Evolutionary conservation across 139 green algal species (phyloP).

Genomic region (Chlamydomonas sphaeroides): DNA sequence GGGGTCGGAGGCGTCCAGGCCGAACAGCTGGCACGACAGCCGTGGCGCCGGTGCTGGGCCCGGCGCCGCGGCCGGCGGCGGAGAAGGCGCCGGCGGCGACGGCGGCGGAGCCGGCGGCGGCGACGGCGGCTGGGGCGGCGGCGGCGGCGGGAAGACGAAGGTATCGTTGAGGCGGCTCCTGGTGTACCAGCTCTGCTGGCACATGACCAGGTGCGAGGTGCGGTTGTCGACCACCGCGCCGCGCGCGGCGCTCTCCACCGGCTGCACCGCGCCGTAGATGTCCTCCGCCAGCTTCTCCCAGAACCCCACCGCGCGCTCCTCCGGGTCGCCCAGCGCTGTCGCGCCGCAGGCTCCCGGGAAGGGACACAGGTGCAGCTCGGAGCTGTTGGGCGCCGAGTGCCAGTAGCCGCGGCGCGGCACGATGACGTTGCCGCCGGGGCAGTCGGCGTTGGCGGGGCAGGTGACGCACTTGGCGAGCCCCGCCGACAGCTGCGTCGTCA

Average conservation of each 20-base stretch:
- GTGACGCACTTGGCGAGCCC: not conserved
- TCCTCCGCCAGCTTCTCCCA: too few relatives aligned
- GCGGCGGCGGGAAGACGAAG: not conserved
- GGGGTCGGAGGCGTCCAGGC: not conserved
- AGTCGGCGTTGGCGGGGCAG: not conserved
- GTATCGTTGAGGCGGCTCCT: not conserved
- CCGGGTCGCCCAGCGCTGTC: too few relatives aligned
- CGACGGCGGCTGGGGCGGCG: too few relatives aligned
- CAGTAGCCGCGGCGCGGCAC: conserved; percentile 10
- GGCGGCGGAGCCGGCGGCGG: too few relatives aligned
- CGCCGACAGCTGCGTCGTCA: not conserved
- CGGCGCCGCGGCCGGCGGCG: not conserved
- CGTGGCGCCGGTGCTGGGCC: not conserved
- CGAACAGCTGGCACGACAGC: not conserved
- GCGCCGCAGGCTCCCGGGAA: conserved; percentile 23
- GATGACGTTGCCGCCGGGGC: not conserved
- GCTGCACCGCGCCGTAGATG: too few relatives aligned
- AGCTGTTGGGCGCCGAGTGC: conserved; percentile 22
- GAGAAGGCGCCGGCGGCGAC: too few relatives aligned
- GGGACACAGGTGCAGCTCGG: conserved; percentile 12
- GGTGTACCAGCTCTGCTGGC: not conserved
- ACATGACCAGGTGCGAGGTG: not conserved
- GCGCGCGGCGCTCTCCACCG: too few relatives aligned
- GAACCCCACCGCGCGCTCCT: too few relatives aligned
- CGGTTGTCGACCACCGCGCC: too few relatives aligned